A percentile compares a stretch with the other conserved stretches of the same genome.
phyloP scores from a whole-genome alignment of 2,329 filamentous ascomycete genomes.

The Colletotrichum horii region DNA sequence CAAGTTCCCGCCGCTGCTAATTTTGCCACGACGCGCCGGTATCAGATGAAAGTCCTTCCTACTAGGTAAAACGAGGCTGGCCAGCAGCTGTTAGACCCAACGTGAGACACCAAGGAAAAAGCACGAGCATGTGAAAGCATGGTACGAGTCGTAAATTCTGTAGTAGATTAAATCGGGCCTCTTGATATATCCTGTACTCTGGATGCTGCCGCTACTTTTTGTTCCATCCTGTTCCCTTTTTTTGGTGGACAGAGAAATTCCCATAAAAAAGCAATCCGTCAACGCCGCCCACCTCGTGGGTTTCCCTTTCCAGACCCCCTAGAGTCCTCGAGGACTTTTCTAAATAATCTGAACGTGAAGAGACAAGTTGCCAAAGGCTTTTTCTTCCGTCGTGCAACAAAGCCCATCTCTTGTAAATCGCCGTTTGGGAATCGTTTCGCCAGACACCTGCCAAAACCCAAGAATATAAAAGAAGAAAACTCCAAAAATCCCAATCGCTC shows the following conservation, averaged over 20 bases:
- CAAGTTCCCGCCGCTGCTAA: background rate
- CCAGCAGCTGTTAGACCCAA: background rate
- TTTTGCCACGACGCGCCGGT: background rate
- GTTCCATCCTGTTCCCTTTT: background rate
- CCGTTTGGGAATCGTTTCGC: conserved; percentile 15
- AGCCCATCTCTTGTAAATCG: conserved; percentile 6
- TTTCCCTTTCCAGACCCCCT: background rate
- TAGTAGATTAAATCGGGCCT: conserved; percentile 5
- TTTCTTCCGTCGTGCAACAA: background rate
- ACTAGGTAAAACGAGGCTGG: background rate
- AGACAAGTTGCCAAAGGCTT: background rate
- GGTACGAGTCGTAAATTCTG: background rate
- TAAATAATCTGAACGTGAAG: conserved; percentile 12
- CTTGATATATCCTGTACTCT: background rate
- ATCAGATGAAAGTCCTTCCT: conserved; percentile 8
- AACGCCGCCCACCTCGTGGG: background rate
- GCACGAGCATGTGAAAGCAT: conserved; percentile 7
- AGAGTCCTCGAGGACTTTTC: conserved; percentile 11
- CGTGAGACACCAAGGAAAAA: background rate
- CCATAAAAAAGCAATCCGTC: background rate
- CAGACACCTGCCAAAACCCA: background rate
- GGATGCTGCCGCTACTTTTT: background rate
- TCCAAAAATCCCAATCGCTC: background rate
- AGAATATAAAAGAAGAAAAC: background rate
- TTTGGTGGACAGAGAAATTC: background rate